Evolutionary conservation across 2,329 filamentous ascomycete species (phyloP), one percentile per base, ranked within the genome.

Genomic region (Moelleriella libera): DNA sequence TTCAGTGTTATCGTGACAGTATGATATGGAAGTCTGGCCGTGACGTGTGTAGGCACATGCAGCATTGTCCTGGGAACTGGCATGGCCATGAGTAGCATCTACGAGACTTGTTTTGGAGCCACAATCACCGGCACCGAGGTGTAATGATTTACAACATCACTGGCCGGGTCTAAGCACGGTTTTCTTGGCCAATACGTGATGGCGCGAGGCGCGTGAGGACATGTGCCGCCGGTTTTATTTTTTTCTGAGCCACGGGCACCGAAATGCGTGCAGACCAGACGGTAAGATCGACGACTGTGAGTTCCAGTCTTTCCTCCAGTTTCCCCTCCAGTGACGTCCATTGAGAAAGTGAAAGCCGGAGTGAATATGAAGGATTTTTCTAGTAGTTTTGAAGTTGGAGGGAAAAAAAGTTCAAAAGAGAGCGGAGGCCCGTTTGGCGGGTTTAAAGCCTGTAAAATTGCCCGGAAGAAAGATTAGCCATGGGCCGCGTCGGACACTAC

Each of bases 321-420:
- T 83, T 83, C 80, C 80, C 80, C 78, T 83, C 80, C 74, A 70
- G 63, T 54, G 52, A 60, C 68, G 70, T 72, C 69, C 74, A 69
- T 68, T 9, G 34, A 14, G 62, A 66, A 64, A 63, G 60, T 66
- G 68, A 70, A 74, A 68, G 65, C 69, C 73, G 76, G 78, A 83
- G 79, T 83, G 79, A 82, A 84, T 83, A 76, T 74, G 76, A 69
- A 73, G 71, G 71, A 73, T 69, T 63, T 65, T 66, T 66, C 65
- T 67, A 67, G 65, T 67, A 67, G 64, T 63, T 67, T 66, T 53
- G 57, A 56, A 57, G 60, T 58, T 57, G 49, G 49, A 56, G 59
- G 56, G 49, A 53, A 53, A 53, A 53, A 54, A 44, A 43, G 12
- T 42, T 21, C 21, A 49, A 37, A 40, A 31, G 11, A 6, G 41